Conservation (phyloP, 306 rosid species). For the Clitoria ternatea region DNA sequence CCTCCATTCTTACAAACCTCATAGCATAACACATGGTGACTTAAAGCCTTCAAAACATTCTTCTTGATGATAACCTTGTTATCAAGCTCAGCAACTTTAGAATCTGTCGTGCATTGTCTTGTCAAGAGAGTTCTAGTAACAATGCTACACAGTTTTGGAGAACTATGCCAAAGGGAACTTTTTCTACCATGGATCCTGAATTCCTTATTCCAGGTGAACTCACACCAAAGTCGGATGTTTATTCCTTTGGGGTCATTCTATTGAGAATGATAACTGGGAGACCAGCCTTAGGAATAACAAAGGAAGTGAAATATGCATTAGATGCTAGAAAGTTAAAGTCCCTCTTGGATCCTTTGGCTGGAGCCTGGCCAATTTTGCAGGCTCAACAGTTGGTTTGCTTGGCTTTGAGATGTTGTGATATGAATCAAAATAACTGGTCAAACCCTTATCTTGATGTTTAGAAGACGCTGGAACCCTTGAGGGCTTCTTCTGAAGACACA, state of each 20-base stretch:
- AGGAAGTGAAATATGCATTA: no score
- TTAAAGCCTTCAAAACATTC: constrained; percentile 70
- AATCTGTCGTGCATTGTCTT: constrained; percentile 44
- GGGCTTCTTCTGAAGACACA: constrained; percentile 50
- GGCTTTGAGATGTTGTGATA: constrained; percentile 76
- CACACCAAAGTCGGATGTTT: constrained; percentile 69
- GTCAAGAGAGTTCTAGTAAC: constrained; percentile 33
- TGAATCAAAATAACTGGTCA: constrained; percentile 53
- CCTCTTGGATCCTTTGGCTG: constrained; percentile 78
- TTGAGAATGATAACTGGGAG: constrained; percentile 62
- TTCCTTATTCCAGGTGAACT: constrained; percentile 63
- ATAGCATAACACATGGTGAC: constrained; percentile 72
- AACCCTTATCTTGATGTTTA: constrained; percentile 66
- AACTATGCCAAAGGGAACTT: constrained; percentile 62
- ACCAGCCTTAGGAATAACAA: no score
- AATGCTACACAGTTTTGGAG: constrained; percentile 38
- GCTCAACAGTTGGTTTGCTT: constrained; percentile 61
- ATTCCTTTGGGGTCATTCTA: constrained; percentile 81
- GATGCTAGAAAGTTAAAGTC: constrained; percentile 45
- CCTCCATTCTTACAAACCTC: constrained; percentile 76
- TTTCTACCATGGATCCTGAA: constrained; percentile 77
- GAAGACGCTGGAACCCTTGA: constrained; percentile 71
- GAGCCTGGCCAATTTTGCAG: constrained; percentile 78
- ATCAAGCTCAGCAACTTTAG: constrained; percentile 83
- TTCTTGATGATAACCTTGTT: no score